Base-by-base conservation (phyloP, 2,329 filamentous ascomycete species). In the Hymenoscyphus scutula region DNA sequence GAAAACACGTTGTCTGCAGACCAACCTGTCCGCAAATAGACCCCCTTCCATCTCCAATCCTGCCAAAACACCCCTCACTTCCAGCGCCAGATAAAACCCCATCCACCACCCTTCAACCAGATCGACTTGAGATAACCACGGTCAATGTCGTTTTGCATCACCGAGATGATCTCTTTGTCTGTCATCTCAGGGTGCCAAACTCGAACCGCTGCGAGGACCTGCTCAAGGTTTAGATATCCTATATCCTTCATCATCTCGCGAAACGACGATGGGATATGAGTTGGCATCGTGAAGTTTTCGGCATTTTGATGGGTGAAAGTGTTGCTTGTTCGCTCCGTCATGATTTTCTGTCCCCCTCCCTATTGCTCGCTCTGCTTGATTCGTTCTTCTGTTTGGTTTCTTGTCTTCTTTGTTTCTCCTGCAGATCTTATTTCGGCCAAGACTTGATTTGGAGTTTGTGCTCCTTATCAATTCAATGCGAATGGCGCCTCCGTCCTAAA, bases 81-180 rank as follows among this genome's bases (percentile, higher is more conserved):
- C 53, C 53, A 55, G n/a, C n/a, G 6, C 53, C 53, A 55, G 29
- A 55, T n/a, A n/a, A 55, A 55, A 15, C 23, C 32, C 53, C 53
- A 55, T 30, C 53, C 53, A 15, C 27, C 53, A 29, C 17, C 19
- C 8, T 34, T 15, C 25, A 55, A 32, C 32, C 53, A 32, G 17
- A 30, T 17, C 6, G 53, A 55, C 17, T 29, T 55, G 11, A 55
- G 27, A 11, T 32, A 34, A n/a, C 32, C 17, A 15, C 53, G 29
- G 5, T 55, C 53, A 23, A 55, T 55, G 34, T 55, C 53, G 29
- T 17, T 55, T 23, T 29, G 19, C 53, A 55, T 58, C 17, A 48
- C 56, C n/a, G 23, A 27, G 19, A 45, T 5, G 29, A 25, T 51
- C n/a, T 59, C 25, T 30, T 30, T 48, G 25, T 59, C 57, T 51